phyloP scores from a whole-genome alignment of 106 monocot species.

The Dactylorhiza incarnata region DNA sequence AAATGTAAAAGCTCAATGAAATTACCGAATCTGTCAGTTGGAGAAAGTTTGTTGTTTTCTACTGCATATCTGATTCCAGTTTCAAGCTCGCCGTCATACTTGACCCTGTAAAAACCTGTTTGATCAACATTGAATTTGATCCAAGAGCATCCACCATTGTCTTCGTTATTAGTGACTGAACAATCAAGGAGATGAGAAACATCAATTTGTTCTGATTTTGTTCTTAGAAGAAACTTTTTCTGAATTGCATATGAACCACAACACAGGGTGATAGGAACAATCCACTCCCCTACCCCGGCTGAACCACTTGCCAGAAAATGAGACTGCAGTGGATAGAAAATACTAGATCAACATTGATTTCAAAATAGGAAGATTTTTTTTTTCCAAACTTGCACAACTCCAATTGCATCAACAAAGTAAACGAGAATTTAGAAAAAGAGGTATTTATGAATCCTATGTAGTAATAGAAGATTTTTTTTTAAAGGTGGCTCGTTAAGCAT shows the following conservation, averaged over 20 bases:
- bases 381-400: background rate
- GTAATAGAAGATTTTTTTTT: background rate
- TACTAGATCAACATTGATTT: background rate
- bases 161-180: conserved; percentile 16
- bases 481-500: background rate
- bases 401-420: background rate
- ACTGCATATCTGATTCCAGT: conserved; percentile 64
- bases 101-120: conserved; percentile 93
- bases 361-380: background rate
- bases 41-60: conserved; percentile 54
- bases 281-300: conserved; percentile 72
- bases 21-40: conserved; percentile 84
- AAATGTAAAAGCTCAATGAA: background rate
- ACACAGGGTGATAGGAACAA: conserved; percentile 75
- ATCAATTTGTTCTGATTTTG: conserved; percentile 52
- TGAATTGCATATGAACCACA: conserved; percentile 54
- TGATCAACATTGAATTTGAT: conserved; percentile 86
- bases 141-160: conserved; percentile 36
- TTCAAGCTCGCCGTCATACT: conserved; percentile 77
- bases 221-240: conserved; percentile 56
- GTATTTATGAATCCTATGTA: background rate
- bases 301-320: conserved; percentile 87
- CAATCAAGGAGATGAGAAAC: conserved; percentile 26
- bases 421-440: background rate
- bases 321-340: conserved; percentile 36